Evolutionary conservation across 176 grass and related monocot species (phyloP).

Genomic region (Bromus sterilis): DNA sequence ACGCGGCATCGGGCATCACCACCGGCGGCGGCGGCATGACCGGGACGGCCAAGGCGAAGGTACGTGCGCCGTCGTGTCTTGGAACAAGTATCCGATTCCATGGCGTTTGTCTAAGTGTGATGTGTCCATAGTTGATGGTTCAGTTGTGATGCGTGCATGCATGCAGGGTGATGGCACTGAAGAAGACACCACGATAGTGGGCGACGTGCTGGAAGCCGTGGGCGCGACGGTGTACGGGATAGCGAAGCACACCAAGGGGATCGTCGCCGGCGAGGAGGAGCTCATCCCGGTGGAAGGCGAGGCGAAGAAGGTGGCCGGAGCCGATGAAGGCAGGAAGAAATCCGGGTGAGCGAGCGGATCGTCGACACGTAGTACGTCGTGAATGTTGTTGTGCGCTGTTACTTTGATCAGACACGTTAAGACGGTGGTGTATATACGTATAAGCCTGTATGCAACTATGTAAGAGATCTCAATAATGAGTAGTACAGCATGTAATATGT

Average conservation of each 20-base stretch:
- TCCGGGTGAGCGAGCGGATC: neutral
- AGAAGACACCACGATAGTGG: conserved; percentile 17
- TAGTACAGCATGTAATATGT: too few relatives aligned
- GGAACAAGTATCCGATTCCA: neutral
- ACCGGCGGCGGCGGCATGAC: neutral
- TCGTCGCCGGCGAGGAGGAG: conserved; percentile 60
- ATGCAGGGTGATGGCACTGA: neutral
- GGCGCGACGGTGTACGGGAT: conserved; percentile 57
- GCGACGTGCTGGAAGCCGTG: conserved; percentile 48
- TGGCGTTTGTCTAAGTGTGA: neutral
- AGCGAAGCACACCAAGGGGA: conserved; percentile 39
- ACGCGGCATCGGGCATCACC: neutral
- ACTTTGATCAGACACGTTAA: neutral
- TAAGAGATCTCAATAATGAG: too few relatives aligned
- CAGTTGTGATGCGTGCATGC: conserved; percentile 8
- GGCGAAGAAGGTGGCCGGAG: neutral
- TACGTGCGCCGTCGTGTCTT: neutral
- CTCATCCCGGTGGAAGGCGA: neutral
- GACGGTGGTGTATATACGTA: neutral
- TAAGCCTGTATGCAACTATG: too few relatives aligned
- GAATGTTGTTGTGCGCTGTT: too few relatives aligned
- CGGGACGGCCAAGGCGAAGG: conserved; percentile 14
- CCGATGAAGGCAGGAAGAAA: conserved; percentile 18
- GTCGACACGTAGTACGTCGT: too few relatives aligned
- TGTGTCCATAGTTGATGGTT: conserved; percentile 6